Base-by-base conservation (phyloP, 768 basidiomycete genomes). In the Fomitopsis pulvina region DNA sequence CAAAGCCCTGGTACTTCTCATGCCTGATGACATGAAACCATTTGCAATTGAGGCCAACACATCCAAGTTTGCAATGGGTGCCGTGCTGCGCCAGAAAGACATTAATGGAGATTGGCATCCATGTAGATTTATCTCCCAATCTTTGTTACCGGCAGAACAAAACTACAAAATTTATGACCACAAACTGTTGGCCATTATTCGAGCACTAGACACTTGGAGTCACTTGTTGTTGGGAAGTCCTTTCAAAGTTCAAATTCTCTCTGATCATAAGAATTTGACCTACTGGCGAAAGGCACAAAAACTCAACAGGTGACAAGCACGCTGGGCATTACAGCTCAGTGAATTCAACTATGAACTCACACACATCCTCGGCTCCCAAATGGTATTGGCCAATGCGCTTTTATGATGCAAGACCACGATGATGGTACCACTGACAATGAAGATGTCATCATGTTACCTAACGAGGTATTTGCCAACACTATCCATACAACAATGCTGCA, bases 81-180 rank as follows among this genome's bases (percentile, higher is more conserved):
- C 47, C 12, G 43, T 60, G 0, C 52, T 57, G 20, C 52, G 49
- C 6, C 57, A 57, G 28, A 44, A 48, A 2, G 47, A 48, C 14
- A 34, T 41, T 3, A 48, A 60, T 7, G 51, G 48, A 10, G 21
- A 52, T 3, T 71, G 65, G 60, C 61, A 63, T 2, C 74, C 75
- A 0, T 55, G 76, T 16, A 71, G 65, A 0, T 79, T 67, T 51
- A 52, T 60, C 3, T 76, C 71, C 0, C 61, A 65, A 4, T 55
- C 60, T 5, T 47, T 75, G 0, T 57, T 42, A 0, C 44, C 49
- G 0, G 61, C 68, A 0, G 72, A 79, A 57, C 44, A 59, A 2
- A 78, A 79, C 54, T 79, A 79, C 55, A 63, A 71, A n/a, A 66
- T 67, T 26, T 62, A 73, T 47, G 66, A 81, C 55, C 68, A 68